Evolutionary conservation across 148 eudicot species (phyloP).

Genomic region (Vaccinium myrtillus): DNA sequence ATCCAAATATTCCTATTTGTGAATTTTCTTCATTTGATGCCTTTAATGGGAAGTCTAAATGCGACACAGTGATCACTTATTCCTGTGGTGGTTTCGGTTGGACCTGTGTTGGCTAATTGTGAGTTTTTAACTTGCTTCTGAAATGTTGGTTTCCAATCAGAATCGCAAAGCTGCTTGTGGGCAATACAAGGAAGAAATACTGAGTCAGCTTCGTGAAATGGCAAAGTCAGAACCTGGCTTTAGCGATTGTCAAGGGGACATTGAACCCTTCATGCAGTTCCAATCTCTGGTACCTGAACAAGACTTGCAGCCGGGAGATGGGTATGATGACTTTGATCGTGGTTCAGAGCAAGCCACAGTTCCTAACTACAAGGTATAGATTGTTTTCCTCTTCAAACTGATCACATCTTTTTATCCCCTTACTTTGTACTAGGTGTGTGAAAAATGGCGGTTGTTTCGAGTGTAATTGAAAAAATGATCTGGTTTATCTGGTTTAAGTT

Average conservation of each 20-base stretch:
- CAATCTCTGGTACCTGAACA: conserved; percentile 29
- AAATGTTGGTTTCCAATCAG: conserved; percentile 33
- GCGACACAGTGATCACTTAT: background rate
- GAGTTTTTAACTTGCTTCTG: conserved; percentile 7
- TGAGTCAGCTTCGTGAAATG: conserved; percentile 64
- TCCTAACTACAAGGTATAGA: conserved; percentile 52
- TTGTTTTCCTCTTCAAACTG: background rate
- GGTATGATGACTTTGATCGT: conserved; percentile 22
- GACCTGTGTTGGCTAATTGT: background rate
- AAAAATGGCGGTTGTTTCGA: background rate
- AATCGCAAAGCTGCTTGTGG: conserved; percentile 72
- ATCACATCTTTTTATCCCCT: background rate
- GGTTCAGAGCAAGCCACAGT: conserved; percentile 21
- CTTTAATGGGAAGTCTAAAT: background rate
- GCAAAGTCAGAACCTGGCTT: conserved; percentile 52
- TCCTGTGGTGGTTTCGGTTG: background rate
- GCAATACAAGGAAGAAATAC: conserved; percentile 62
- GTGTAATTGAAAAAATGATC: background rate
- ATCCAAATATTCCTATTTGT: background rate
- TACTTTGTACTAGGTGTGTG: background rate
- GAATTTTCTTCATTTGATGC: background rate
- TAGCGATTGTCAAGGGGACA: conserved; percentile 29
- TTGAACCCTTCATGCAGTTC: conserved; percentile 19
- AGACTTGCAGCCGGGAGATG: conserved; percentile 26
- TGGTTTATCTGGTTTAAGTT: background rate